phyloP scores from a whole-genome alignment of 2,329 filamentous ascomycete genomes.

The Aspergillus proliferans region DNA sequence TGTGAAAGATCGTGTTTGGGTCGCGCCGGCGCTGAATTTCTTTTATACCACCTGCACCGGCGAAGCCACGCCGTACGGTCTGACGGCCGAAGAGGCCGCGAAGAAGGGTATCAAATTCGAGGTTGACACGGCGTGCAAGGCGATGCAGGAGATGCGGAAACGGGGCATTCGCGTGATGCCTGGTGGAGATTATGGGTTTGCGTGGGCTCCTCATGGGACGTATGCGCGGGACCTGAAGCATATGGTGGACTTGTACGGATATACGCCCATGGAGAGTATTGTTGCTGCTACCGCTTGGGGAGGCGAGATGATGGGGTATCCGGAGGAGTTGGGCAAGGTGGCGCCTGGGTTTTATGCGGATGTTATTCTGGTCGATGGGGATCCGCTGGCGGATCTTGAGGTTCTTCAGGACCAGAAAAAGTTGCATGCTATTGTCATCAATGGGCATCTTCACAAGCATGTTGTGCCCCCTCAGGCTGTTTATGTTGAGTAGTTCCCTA shows the following conservation, averaged over 20 bases:
- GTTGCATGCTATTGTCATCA: slow-evolving; percentile 41
- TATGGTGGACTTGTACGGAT: slow-evolving; percentile 38
- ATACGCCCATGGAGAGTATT: slow-evolving; percentile 36
- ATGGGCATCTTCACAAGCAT: slow-evolving; percentile 38
- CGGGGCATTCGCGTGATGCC: slow-evolving; percentile 12
- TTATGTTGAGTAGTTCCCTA: too few relatives aligned
- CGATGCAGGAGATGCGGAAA: slow-evolving; percentile 41
- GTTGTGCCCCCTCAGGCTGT: too few relatives aligned
- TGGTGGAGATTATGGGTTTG: slow-evolving; percentile 41
- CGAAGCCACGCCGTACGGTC: slow-evolving; percentile 37
- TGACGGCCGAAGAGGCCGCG: slow-evolving; percentile 38
- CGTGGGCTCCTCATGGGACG: slow-evolving; percentile 41
- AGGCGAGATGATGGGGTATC: slow-evolving; percentile 32
- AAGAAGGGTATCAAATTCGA: slow-evolving; percentile 41
- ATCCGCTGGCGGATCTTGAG: slow-evolving; percentile 36
- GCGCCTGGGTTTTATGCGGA: slow-evolving; percentile 37
- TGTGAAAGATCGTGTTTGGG: slow-evolving; percentile 34
- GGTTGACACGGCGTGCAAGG: slow-evolving; percentile 34
- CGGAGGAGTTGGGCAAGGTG: slow-evolving; percentile 31
- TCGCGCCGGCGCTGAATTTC: slow-evolving; percentile 43
- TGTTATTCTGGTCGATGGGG: slow-evolving; percentile 41
- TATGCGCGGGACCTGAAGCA: slow-evolving; percentile 40
- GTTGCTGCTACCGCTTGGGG: slow-evolving; percentile 35
- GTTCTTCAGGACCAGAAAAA: slow-evolving; percentile 36
- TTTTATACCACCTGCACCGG: slow-evolving; percentile 31